These are phyloP conservation scores for Phytophthora syringae DNA, from an alignment of 352 stramenopile species.

Conservation along the genomic window DNA sequence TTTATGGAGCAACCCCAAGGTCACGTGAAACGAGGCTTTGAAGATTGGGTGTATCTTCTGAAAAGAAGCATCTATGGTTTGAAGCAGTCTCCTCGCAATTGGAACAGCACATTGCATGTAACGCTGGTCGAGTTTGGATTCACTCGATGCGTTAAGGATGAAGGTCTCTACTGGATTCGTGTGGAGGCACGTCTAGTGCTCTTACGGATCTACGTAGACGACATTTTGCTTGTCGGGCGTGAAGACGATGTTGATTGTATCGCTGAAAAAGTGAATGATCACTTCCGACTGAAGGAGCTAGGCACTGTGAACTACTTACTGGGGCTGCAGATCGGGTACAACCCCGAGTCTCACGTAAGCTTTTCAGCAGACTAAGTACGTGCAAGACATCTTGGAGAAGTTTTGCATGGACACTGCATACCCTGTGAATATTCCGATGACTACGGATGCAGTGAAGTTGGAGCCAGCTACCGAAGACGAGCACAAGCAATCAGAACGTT, in stretches of 20 bases:
- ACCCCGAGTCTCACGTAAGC: conserved; percentile 1
- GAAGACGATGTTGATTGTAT: conserved; percentile 10
- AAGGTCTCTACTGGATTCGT: conserved; percentile 15
- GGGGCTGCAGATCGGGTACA: conserved; percentile 13
- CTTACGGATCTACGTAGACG: conserved; percentile 6
- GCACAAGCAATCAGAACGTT: conserved; percentile 11
- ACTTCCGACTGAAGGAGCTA: conserved; percentile 13
- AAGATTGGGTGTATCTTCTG: conserved; percentile 11
- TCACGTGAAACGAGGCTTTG: conserved; percentile 7
- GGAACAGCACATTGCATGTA: conserved; percentile 16
- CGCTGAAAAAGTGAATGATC: neutral
- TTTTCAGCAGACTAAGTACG: conserved; percentile 23
- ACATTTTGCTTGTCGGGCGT: conserved; percentile 6
- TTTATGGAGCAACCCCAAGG: conserved; percentile 16
- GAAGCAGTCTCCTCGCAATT: conserved; percentile 2
- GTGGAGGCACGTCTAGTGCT: neutral
- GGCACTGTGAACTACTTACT: conserved; percentile 14
- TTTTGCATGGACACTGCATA: conserved; percentile 7
- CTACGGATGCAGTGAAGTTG: conserved; percentile 10
- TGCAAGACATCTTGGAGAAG: conserved; percentile 13
- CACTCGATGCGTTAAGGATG: neutral
- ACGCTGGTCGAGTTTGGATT: conserved; percentile 9
- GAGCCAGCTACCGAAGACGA: neutral
- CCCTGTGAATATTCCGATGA: conserved; percentile 9
- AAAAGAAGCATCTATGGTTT: conserved; percentile 10